These are phyloP conservation scores for Diplodia seriata DNA, from an alignment of 2,329 filamentous ascomycete species.

Conservation along the genomic window DNA sequence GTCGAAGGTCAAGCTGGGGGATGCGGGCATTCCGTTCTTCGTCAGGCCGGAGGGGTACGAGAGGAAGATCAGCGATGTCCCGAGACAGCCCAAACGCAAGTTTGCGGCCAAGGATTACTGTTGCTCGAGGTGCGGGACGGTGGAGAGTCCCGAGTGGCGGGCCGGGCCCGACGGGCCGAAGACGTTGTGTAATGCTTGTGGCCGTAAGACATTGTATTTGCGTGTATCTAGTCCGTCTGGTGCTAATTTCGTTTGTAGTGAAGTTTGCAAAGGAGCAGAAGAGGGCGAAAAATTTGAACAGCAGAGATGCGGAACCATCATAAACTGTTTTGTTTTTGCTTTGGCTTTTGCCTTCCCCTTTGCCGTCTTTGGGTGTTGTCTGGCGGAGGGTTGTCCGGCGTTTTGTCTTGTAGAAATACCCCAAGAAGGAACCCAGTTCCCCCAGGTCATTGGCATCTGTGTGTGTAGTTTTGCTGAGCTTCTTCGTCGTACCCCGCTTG, in stretches of 20 bases:
- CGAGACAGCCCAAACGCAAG: constrained; percentile 69
- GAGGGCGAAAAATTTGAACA: neutral
- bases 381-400: neutral
- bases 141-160: constrained; percentile 94
- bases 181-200: constrained; percentile 94
- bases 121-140: constrained; percentile 91
- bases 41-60: neutral
- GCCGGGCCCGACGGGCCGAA: constrained; percentile 93
- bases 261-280: constrained; percentile 11
- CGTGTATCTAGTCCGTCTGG: neutral
- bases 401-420: neutral
- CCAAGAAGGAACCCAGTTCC: neutral
- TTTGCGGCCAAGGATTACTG: constrained; percentile 79
- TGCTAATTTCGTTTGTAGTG: constrained; percentile 11
- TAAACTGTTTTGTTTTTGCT: neutral
- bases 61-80: neutral
- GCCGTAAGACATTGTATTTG: constrained; percentile 61
- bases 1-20: constrained; percentile 5
- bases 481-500: neutral
- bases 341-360: neutral
- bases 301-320: neutral
- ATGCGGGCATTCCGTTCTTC: constrained; percentile 8
- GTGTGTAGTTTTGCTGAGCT: neutral
- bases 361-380: neutral
- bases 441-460: neutral